phyloP scores from a whole-genome alignment of 805 yeast species.

The Jamesozyma rosinii region DNA sequence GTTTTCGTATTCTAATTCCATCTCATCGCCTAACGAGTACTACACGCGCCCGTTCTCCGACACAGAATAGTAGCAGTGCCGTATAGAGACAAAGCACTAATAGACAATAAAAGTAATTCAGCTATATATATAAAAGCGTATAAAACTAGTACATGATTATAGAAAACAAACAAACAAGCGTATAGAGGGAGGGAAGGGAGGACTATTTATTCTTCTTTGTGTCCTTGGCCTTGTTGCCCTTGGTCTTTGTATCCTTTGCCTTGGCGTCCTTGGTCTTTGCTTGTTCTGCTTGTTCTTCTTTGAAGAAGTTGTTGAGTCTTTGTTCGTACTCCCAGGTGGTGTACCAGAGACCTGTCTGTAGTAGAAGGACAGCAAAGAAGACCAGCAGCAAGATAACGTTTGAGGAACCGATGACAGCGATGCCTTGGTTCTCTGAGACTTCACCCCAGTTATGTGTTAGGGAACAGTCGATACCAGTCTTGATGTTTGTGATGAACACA shows the following conservation, averaged over 20 bases:
- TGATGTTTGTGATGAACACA: slow-evolving; percentile 76
- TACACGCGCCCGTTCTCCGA: not conserved
- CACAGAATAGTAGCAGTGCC: too few relatives aligned
- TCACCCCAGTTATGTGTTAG: slow-evolving; percentile 84
- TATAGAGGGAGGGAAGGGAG: too few relatives aligned
- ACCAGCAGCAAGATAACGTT: slow-evolving; percentile 65
- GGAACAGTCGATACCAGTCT: slow-evolving; percentile 68
- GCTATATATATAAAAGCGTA: too few relatives aligned
- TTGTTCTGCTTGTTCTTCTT: slow-evolving; percentile 24
- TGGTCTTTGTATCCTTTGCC: slow-evolving; percentile 5
- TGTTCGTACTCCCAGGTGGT: slow-evolving; percentile 53
- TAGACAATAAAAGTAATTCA: too few relatives aligned
- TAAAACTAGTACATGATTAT: too few relatives aligned
- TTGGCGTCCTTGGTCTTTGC: not conserved
- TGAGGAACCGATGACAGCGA: slow-evolving; percentile 87
- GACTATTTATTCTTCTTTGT: slow-evolving; percentile 3
- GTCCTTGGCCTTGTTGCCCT: slow-evolving; percentile 10
- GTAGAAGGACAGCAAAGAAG: slow-evolving; percentile 66
- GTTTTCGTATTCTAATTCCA: not conserved
- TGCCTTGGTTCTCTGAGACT: slow-evolving; percentile 74
- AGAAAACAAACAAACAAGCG: too few relatives aligned
- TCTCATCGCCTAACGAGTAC: not conserved
- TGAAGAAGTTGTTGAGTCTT: slow-evolving; percentile 29
- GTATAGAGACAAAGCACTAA: not conserved
- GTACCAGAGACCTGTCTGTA: slow-evolving; percentile 85